Evolutionary conservation across 164 flowering plant genomes (phyloP), one percentile per base, ranked within the genome.

Genomic region (Dillenia suffruticosa): DNA sequence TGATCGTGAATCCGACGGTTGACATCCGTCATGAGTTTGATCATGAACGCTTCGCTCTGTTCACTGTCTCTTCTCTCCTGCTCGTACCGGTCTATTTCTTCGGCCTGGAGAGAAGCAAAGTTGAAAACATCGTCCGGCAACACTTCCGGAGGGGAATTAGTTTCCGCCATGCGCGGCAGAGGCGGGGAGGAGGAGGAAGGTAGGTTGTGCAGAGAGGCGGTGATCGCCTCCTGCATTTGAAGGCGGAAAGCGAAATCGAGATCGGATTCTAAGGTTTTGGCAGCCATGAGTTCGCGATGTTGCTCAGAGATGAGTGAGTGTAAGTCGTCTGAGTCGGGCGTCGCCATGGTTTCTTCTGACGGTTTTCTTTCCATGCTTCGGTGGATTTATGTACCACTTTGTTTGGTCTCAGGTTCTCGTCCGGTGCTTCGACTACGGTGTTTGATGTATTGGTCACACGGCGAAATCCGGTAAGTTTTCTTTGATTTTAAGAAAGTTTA

Each of bases 211-310:
- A 78, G 66, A 13, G 94, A 85, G 40, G 82, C 89, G 46, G 63
- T 22, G 49, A 85, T 46, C 52, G 89, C 89, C 67, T 88, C 94
- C 54, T 82, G 59, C 62, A 88, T 59, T 66, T 88, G 94, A 58
- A 88, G 77, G 14, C 61, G 59, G 69, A 74, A 88, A 51, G 94
- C 90, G 16, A 76, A 22, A 12, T 85, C 86, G 61, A 69, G 64
- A 75, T 88, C 94, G 52, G 83, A 73, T 6, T 77, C 77, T 10
- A 80, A 40, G 44, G 68, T 32, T 51, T 57, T 58, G 0, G 76
- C 74, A 9, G 72, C 78, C 63, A 69, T 58, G 63, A 79, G 67
- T 50, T 81, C 80, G 13, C 55, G 71, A 24, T 58, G 78, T n/a
- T 79, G 82, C 64, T 70, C 64, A 32, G 68, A 47, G 17, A 76